phyloP scores from a whole-genome alignment of 192 early-diverging fungal genomes.

The Backusella tarrabulga region DNA sequence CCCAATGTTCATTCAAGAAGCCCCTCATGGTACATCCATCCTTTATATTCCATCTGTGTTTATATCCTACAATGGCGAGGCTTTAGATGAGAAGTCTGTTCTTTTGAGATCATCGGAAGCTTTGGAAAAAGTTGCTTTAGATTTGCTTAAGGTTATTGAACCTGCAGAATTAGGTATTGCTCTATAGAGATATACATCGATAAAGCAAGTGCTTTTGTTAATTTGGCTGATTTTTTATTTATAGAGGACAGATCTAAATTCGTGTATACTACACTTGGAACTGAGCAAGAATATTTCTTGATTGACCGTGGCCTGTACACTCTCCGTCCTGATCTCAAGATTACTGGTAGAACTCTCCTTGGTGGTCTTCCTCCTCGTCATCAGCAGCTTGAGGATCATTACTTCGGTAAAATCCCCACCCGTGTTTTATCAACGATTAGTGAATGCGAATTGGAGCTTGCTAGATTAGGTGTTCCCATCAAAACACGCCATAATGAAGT shows the following conservation, averaged over 20 bases:
- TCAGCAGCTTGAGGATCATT: constrained; percentile 99
- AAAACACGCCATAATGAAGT: constrained; percentile 99
- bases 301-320: constrained; percentile 93
- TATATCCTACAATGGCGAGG: constrained; percentile 98
- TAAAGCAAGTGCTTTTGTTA: background rate
- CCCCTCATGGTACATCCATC: constrained; percentile 86
- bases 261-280: constrained; percentile 90
- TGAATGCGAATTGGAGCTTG: constrained; percentile 92
- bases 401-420: constrained; percentile 95
- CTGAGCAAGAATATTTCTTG: constrained; percentile 98
- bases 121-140: constrained; percentile 76
- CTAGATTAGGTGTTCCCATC: constrained; percentile 91
- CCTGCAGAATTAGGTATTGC: constrained; percentile 13
- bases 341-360: constrained; percentile 89
- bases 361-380: constrained; percentile 93
- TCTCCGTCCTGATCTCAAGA: constrained; percentile 94
- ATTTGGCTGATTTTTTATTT: background rate
- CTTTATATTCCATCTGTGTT: constrained; percentile 97
- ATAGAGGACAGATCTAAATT: constrained; percentile 54
- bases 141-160: constrained; percentile 76
- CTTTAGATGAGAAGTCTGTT: constrained; percentile 97
- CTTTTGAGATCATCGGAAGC: constrained; percentile 88
- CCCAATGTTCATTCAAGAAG: constrained; percentile 92
- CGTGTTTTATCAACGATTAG: constrained; percentile 87
- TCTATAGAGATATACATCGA: background rate